These are phyloP conservation scores for Escovopsis weberi DNA, from an alignment of 2,329 filamentous ascomycete genomes.

Conservation along the genomic window DNA sequence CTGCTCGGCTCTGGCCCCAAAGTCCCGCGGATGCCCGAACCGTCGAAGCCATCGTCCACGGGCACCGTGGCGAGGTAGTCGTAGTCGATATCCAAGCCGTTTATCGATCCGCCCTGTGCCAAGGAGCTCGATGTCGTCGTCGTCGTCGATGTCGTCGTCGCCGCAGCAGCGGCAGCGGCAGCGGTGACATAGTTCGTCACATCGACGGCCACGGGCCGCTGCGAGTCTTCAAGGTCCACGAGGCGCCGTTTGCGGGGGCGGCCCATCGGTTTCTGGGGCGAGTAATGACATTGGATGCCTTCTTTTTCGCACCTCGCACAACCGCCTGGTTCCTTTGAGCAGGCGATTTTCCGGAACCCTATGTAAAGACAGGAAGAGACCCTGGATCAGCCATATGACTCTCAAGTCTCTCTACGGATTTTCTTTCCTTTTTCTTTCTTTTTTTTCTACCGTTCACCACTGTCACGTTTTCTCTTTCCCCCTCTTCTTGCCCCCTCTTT, in stretches of 20 bases:
- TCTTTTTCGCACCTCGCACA: constrained; percentile 46
- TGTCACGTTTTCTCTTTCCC: too few species aligned
- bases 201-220: neutral
- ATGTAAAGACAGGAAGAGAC: constrained; percentile 2
- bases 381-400: constrained; percentile 10
- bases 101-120: neutral
- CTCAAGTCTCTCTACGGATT: neutral
- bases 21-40: neutral
- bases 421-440: neutral
- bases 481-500: too few species aligned
- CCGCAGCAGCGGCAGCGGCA: neutral
- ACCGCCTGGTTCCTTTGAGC: constrained; percentile 45
- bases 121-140: too few species aligned
- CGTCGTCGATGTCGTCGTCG: neutral
- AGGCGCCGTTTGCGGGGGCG: constrained; percentile 43
- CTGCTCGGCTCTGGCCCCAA: neutral
- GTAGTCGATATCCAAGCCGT: neutral
- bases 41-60: neutral
- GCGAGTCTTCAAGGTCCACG: constrained; percentile 18
- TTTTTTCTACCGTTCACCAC: too few species aligned
- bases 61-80: neutral
- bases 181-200: neutral
- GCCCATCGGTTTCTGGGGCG: constrained; percentile 51
- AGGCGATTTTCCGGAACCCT: constrained; percentile 51
- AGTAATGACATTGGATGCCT: constrained; percentile 44